Conservation (phyloP, 1,284 basidiomycete species). For the Singerocomus rubriflavus region DNA sequence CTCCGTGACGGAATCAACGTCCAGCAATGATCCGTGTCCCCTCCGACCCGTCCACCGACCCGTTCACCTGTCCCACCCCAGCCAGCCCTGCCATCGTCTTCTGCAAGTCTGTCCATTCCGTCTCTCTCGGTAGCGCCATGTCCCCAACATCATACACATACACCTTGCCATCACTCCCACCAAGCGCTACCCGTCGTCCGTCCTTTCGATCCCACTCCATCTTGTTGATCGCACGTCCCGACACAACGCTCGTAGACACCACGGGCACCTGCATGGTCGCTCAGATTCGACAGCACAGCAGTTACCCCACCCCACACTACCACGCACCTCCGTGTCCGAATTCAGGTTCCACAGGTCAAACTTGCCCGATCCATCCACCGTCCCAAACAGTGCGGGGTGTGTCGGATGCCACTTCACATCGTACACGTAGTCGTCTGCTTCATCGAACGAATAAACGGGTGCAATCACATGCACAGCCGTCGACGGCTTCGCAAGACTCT, state of each 20-base stretch:
- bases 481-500: conserved; percentile 53
- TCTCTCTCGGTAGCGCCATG: conserved; percentile 77
- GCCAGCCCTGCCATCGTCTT: conserved; percentile 69
- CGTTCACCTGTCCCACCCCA: conserved; percentile 54
- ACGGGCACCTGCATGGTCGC: conserved; percentile 62
- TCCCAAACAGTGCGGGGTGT: conserved; percentile 92
- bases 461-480: conserved; percentile 56
- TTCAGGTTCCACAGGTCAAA: conserved; percentile 98
- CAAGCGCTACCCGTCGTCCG: conserved; percentile 80
- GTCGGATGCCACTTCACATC: conserved; percentile 97
- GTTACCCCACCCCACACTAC: background rate
- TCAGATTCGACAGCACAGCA: conserved; percentile 3
- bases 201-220: conserved; percentile 90
- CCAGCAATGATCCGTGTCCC: conserved; percentile 41
- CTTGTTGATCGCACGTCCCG: conserved; percentile 89
- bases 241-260: conserved; percentile 70
- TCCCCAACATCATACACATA: conserved; percentile 97
- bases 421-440: conserved; percentile 98
- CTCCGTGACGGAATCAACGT: conserved; percentile 36
- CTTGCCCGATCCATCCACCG: conserved; percentile 90
- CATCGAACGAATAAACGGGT: conserved; percentile 90
- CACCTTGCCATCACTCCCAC: conserved; percentile 87
- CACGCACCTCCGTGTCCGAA: conserved; percentile 84
- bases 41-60: conserved; percentile 43
- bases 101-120: conserved; percentile 88